Evolutionary conservation across 2,329 filamentous ascomycete genomes (phyloP).

Genomic region (Colletotrichum filicis): DNA sequence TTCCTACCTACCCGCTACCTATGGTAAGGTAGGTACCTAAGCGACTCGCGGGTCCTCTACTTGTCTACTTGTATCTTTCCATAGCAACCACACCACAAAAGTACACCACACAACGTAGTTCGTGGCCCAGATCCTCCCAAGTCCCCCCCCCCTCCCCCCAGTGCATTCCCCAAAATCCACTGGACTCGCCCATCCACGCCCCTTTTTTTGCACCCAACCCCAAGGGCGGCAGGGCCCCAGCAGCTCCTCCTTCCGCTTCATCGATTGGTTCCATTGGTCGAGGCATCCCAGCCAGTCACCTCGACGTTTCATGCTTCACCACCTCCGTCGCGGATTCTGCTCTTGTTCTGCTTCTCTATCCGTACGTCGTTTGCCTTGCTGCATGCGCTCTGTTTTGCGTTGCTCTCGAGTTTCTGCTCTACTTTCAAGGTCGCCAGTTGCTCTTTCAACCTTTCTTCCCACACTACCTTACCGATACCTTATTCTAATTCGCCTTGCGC

Average conservation of each 20-base stretch:
- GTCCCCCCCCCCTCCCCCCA: no score
- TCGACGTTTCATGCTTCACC: slow-evolving; percentile 45
- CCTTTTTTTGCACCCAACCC: slow-evolving; percentile 14
- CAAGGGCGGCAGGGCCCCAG: neutral
- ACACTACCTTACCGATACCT: neutral
- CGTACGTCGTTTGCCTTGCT: neutral
- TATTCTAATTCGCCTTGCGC: slow-evolving; percentile 3
- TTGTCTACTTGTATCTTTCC: neutral
- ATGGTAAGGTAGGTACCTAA: neutral
- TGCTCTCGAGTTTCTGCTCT: neutral
- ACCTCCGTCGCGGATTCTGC: slow-evolving; percentile 43
- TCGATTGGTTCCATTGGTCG: slow-evolving; percentile 40
- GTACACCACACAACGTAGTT: neutral
- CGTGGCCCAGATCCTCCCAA: slow-evolving; percentile 23
- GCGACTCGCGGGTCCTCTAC: neutral
- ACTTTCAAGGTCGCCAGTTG: neutral
- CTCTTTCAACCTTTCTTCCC: neutral
- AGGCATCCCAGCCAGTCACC: slow-evolving; percentile 37
- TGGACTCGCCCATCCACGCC: slow-evolving; percentile 18
- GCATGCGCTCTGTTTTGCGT: neutral
- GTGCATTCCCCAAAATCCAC: slow-evolving; percentile 2
- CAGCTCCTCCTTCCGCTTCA: slow-evolving; percentile 1
- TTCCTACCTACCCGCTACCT: neutral
- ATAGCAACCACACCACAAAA: neutral
- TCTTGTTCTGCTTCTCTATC: slow-evolving; percentile 18